Conservation (phyloP, 192 early-diverging fungal species). For the Coemansia sp. region DNA sequence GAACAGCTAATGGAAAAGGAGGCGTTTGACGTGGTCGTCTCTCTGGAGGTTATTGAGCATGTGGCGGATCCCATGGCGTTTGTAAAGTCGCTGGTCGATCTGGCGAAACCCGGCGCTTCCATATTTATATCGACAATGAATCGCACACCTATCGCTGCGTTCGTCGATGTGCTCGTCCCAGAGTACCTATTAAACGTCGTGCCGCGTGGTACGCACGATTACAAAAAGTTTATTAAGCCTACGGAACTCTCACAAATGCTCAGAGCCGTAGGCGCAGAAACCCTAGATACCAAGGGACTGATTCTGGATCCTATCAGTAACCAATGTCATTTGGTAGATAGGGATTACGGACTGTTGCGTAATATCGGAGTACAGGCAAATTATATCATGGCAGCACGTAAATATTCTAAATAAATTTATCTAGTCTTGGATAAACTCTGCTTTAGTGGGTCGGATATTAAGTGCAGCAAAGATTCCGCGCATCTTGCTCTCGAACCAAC, state of each 20-base stretch:
- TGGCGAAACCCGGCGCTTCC: constrained; percentile 69
- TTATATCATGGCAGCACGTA: constrained; percentile 51
- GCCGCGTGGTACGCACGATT: constrained; percentile 83
- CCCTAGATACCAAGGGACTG: constrained; percentile 61
- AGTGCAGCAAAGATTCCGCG: constrained; percentile 29
- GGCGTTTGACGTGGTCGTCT: constrained; percentile 78
- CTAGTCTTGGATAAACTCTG: constrained; percentile 5
- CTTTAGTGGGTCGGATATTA: background rate
- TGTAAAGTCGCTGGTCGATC: constrained; percentile 63
- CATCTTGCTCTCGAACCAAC: constrained; percentile 53
- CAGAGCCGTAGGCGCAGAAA: constrained; percentile 42
- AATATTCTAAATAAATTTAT: constrained; percentile 12
- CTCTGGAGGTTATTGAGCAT: constrained; percentile 94
- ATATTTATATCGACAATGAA: constrained; percentile 93
- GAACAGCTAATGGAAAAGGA: constrained; percentile 59
- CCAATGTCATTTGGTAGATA: constrained; percentile 38
- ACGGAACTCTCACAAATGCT: constrained; percentile 62
- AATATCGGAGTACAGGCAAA: constrained; percentile 55
- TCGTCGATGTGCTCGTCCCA: constrained; percentile 80
- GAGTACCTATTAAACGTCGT: constrained; percentile 81
- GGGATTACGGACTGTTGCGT: constrained; percentile 35
- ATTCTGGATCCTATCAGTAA: constrained; percentile 59
- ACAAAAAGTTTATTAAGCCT: constrained; percentile 82
- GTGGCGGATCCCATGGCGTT: constrained; percentile 76
- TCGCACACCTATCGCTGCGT: constrained; percentile 72